Conservation (phyloP, 1,139 yeast species). For the Nadsonia commutata region DNA sequence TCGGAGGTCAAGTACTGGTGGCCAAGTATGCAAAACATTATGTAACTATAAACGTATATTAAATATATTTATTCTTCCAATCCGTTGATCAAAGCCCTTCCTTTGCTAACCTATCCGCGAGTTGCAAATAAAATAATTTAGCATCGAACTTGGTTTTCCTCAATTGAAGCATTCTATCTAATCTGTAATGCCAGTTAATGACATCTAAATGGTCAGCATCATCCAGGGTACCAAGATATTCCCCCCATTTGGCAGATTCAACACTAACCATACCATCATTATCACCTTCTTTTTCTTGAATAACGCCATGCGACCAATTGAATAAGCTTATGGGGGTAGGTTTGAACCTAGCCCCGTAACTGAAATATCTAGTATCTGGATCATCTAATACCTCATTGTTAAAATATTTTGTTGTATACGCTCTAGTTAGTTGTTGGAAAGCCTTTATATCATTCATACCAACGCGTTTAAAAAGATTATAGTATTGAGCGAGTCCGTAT, state of each 20-base stretch:
- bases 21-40: too few relatives aligned
- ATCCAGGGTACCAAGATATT: constrained; percentile 60
- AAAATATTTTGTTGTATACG: constrained; percentile 33
- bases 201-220: constrained; percentile 76
- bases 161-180: constrained; percentile 22
- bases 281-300: constrained; percentile 34
- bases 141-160: constrained; percentile 46
- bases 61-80: too few relatives aligned
- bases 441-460: constrained; percentile 14
- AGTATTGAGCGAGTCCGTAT: constrained; percentile 5
- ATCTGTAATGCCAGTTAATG: constrained; percentile 35
- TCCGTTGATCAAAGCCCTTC: constrained; percentile 39
- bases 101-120: constrained; percentile 54
- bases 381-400: constrained; percentile 39
- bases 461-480: constrained; percentile 6
- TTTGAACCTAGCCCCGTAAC: constrained; percentile 63
- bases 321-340: constrained; percentile 55
- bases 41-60: too few relatives aligned
- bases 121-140: constrained; percentile 56
- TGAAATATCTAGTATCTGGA: constrained; percentile 55
- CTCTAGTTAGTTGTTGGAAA: constrained; percentile 36
- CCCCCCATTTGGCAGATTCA: constrained; percentile 69
- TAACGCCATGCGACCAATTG: constrained; percentile 45
- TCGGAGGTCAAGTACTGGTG: not conserved
- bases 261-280: constrained; percentile 85